phyloP scores from a whole-genome alignment of 2,329 filamentous ascomycete genomes.

The Botrytis squamosa region DNA sequence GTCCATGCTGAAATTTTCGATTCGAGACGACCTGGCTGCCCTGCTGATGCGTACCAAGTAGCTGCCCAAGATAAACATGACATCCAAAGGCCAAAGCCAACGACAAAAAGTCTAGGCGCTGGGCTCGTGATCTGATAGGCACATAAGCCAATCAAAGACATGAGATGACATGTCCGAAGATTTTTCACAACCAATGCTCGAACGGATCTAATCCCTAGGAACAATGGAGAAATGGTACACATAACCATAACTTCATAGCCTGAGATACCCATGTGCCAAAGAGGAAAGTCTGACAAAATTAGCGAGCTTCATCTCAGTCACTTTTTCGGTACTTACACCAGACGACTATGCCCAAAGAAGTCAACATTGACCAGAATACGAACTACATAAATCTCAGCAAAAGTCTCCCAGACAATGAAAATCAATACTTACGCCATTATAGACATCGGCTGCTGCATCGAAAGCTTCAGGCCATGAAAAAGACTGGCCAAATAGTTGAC shows the following conservation, averaged over 20 bases:
- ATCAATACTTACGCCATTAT: conserved; percentile 71
- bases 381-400: conserved; percentile 54
- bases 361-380: conserved; percentile 93
- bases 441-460: conserved; percentile 83
- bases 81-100: conserved; percentile 78
- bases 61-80: conserved; percentile 82
- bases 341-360: conserved; percentile 80
- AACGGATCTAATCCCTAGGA: conserved; percentile 70
- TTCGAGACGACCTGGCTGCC: conserved; percentile 74
- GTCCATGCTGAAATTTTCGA: conserved; percentile 77
- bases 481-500: conserved; percentile 64
- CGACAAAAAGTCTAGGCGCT: conserved; percentile 72
- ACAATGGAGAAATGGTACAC: conserved; percentile 74
- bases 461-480: conserved; percentile 75
- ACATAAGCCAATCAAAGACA: conserved; percentile 74
- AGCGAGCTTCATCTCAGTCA: conserved; percentile 17
- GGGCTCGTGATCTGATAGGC: conserved; percentile 76
- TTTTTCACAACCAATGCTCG: conserved; percentile 68
- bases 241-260: conserved; percentile 91
- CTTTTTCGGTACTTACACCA: conserved; percentile 72
- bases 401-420: background rate
- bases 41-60: conserved; percentile 74
- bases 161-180: conserved; percentile 67
- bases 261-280: conserved; percentile 99
- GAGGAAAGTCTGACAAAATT: conserved; percentile 70